phyloP scores from a whole-genome alignment of 768 basidiomycete species.

The Heimioporus sp. region DNA sequence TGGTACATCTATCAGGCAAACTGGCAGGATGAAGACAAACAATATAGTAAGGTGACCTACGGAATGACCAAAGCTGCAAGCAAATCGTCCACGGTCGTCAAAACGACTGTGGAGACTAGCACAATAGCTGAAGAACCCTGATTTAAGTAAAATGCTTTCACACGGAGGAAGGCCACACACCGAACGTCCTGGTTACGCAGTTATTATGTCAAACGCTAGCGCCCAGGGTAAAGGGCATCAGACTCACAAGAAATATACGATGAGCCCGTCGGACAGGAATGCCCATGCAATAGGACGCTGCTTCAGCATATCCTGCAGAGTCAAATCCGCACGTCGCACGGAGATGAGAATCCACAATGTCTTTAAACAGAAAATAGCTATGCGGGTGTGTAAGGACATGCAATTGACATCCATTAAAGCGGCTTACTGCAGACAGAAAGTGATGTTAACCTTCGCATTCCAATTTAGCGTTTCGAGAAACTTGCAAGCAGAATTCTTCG shows the following conservation, averaged over 20 bases:
- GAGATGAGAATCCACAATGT: constrained; percentile 13
- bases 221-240: background rate
- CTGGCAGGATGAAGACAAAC: background rate
- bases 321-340: background rate
- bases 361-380: constrained; percentile 17
- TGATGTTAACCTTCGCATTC: constrained; percentile 11
- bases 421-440: constrained; percentile 19
- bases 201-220: background rate
- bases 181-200: constrained; percentile 12
- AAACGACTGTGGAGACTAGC: constrained; percentile 16
- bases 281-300: background rate
- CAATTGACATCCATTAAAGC: background rate
- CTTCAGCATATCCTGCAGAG: background rate
- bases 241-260: constrained; percentile 18
- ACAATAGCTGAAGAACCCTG: constrained; percentile 6
- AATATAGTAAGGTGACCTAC: constrained; percentile 3
- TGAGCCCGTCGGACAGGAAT: constrained; percentile 11
- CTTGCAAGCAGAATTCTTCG: background rate
- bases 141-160: background rate
- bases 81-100: constrained; percentile 10
- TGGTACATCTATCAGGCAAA: constrained; percentile 3
- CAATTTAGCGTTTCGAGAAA: background rate
- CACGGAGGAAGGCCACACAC: constrained; percentile 2
- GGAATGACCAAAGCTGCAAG: constrained; percentile 10
- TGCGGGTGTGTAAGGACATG: background rate